phyloP scores from a whole-genome alignment of 495 filamentous ascomycete genomes.

The Daldinia decipiens region DNA sequence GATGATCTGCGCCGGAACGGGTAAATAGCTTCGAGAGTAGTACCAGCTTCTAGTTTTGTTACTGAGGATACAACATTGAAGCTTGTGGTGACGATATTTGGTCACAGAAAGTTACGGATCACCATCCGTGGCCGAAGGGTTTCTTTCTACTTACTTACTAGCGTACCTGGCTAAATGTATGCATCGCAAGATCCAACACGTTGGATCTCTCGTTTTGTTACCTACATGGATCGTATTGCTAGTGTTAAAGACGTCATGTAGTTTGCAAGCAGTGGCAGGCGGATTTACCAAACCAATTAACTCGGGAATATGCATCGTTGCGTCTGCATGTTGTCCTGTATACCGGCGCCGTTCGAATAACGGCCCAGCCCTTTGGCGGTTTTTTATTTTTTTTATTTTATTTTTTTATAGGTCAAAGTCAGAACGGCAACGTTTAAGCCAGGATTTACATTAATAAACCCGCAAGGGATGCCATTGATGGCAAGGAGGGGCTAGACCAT shows the following conservation, averaged over 20 bases:
- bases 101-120: conserved; percentile 17
- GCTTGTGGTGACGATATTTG: conserved; percentile 33
- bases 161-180: conserved; percentile 8
- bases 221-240: conserved; percentile 12
- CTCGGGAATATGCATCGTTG: conserved; percentile 7
- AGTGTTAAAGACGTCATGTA: conserved; percentile 30
- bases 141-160: conserved; percentile 7
- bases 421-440: conserved; percentile 4
- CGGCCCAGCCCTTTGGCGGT: not conserved
- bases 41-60: conserved; percentile 14
- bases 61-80: conserved; percentile 24
- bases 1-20: conserved; percentile 31
- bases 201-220: conserved; percentile 19
- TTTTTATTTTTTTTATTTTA: not conserved
- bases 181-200: conserved; percentile 10
- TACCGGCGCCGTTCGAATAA: not conserved
- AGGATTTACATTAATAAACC: conserved; percentile 32
- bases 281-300: conserved; percentile 1
- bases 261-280: conserved; percentile 18
- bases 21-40: conserved; percentile 22
- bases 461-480: not conserved
- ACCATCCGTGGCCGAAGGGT: conserved; percentile 4
- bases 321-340: not conserved
- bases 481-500: conserved; percentile 1
- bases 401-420: not conserved